These are phyloP conservation scores for Phytophthora megakarya DNA, from an alignment of 352 stramenopile genomes.

Conservation along the genomic window DNA sequence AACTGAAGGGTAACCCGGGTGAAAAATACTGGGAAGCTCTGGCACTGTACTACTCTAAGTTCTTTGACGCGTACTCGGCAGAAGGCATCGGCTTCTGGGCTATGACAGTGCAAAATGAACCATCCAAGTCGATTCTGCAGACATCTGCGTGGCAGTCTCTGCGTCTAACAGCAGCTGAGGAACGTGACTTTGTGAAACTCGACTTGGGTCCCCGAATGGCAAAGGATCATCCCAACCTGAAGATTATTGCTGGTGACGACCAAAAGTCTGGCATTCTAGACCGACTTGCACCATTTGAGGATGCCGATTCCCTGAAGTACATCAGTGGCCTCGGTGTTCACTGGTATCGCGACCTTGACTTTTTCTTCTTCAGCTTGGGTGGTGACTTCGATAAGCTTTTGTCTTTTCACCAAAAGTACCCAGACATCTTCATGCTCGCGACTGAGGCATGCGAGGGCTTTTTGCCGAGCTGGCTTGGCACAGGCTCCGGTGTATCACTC, in stretches of 20 bases:
- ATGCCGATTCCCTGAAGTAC: slow-evolving; percentile 63
- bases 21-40: slow-evolving; percentile 74
- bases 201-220: slow-evolving; percentile 74
- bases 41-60: slow-evolving; percentile 90
- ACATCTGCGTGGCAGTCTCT: slow-evolving; percentile 68
- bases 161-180: slow-evolving; percentile 40
- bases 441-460: slow-evolving; percentile 77
- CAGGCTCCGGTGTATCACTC: slow-evolving; percentile 49
- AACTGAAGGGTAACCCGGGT: slow-evolving; percentile 54
- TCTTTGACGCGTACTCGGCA: slow-evolving; percentile 80
- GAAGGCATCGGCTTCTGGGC: slow-evolving; percentile 70
- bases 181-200: slow-evolving; percentile 78
- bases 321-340: slow-evolving; percentile 84
- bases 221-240: slow-evolving; percentile 70
- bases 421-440: slow-evolving; percentile 79
- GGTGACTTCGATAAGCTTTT: slow-evolving; percentile 54
- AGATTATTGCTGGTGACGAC: slow-evolving; percentile 87
- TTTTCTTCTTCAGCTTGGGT: slow-evolving; percentile 35
- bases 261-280: slow-evolving; percentile 71
- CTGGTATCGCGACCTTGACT: slow-evolving; percentile 81
- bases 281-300: slow-evolving; percentile 47
- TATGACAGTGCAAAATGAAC: slow-evolving; percentile 85
- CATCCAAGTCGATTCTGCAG: slow-evolving; percentile 30
- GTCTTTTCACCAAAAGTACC: slow-evolving; percentile 51
- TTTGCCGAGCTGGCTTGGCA: slow-evolving; percentile 52